phyloP scores from a whole-genome alignment of 306 rosid genomes.

The Castanopsis chinensis region DNA sequence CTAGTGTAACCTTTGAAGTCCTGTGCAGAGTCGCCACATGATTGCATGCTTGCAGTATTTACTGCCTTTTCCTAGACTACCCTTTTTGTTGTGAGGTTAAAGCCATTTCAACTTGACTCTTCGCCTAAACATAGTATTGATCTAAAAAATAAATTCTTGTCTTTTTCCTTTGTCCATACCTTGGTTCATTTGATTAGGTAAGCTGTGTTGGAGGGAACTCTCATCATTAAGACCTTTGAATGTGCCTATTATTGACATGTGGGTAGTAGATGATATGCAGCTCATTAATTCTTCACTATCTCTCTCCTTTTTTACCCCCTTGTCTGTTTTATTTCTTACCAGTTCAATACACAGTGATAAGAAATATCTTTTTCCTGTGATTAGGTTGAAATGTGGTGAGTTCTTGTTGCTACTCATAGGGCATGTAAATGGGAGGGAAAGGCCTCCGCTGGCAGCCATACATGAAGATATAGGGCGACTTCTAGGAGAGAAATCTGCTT shows the following conservation, averaged over 20 bases:
- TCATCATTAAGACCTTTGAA: background rate
- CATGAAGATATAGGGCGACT: conserved; percentile 82
- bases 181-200: background rate
- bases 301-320: background rate
- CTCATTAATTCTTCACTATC: background rate
- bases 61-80: background rate
- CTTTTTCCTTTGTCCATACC: background rate
- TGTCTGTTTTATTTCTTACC: background rate
- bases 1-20: background rate
- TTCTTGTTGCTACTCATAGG: conserved; percentile 81
- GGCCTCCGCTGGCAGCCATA: conserved; percentile 72
- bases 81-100: background rate
- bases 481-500: conserved; percentile 90
- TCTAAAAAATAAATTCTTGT: background rate
- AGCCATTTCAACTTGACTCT: background rate
- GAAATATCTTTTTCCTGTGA: conserved; percentile 3
- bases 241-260: background rate
- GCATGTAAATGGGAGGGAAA: conserved; percentile 78
- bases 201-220: background rate
- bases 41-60: background rate
- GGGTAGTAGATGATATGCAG: background rate
- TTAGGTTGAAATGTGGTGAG: conserved; percentile 95
- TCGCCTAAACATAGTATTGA: background rate
- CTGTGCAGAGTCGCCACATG: background rate
- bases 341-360: background rate